A percentile compares a stretch with the other conserved stretches of the same genome.
These are phyloP conservation scores for Pseudogymnoascus sp. DNA, from an alignment of 2,329 filamentous ascomycete species.

Conservation along the genomic window DNA sequence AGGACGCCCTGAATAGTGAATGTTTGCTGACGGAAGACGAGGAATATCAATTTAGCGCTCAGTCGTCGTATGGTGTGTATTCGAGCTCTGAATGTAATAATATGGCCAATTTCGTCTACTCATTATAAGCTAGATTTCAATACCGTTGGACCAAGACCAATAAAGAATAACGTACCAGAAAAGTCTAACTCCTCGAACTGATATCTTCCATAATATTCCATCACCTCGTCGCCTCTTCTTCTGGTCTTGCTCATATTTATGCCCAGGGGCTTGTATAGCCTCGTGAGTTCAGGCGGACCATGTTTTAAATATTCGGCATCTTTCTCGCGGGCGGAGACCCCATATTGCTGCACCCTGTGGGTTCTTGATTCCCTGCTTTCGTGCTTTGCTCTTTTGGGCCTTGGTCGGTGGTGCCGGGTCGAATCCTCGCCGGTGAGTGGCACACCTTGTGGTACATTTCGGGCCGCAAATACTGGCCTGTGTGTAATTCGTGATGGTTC, in stretches of 20 bases:
- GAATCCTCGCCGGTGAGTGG: not conserved
- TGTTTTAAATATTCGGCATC: constrained; percentile 24
- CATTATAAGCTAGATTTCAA: not conserved
- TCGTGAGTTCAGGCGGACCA: constrained; percentile 22
- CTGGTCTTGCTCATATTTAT: constrained; percentile 27
- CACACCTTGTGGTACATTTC: not conserved
- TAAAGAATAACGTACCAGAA: constrained; percentile 17
- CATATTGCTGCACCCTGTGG: not conserved
- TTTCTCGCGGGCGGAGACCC: not conserved
- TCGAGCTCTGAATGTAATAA: constrained; percentile 52
- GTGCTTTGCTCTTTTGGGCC: not conserved
- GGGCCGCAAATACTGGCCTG: not conserved
- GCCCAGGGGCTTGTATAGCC: constrained; percentile 25
- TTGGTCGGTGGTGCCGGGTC: not conserved
- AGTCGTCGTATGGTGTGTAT: constrained; percentile 73
- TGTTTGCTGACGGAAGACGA: constrained; percentile 78
- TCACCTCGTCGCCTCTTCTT: constrained; percentile 22
- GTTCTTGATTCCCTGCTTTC: not conserved
- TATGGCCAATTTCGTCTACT: constrained; percentile 21
- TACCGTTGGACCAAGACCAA: not conserved
- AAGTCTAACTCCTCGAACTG: constrained; percentile 26
- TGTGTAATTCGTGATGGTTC: not conserved
- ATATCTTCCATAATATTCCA: constrained; percentile 9
- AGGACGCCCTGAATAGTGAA: constrained; percentile 79
- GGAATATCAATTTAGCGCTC: constrained; percentile 73